Evolutionary conservation across 2,329 filamentous ascomycete species (phyloP).

Genomic region (Pestalotiopsis sp.): DNA sequence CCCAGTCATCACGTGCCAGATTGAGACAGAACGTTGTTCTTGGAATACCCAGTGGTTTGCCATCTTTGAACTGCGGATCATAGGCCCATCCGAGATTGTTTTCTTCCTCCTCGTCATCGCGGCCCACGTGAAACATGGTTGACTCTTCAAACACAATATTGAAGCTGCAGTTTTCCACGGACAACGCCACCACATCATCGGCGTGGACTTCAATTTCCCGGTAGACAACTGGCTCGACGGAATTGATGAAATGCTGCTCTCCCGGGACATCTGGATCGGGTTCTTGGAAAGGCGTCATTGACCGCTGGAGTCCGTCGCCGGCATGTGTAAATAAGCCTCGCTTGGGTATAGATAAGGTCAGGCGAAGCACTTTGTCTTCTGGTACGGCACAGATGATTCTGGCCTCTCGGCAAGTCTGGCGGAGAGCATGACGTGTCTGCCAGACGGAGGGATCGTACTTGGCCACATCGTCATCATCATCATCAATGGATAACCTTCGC

Average conservation of each 20-base stretch:
- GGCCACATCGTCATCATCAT: conserved; percentile 27
- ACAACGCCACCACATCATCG: conserved; percentile 30
- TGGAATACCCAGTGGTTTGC: conserved; percentile 23
- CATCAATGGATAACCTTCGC: conserved; percentile 27
- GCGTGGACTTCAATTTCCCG: conserved; percentile 25
- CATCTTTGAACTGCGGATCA: conserved; percentile 27
- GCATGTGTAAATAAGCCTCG: conserved; percentile 31
- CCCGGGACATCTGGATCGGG: neutral
- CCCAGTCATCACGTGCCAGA: conserved; percentile 18
- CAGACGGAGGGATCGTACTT: conserved; percentile 33
- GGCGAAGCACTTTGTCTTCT: conserved; percentile 16
- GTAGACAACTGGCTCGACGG: conserved; percentile 21
- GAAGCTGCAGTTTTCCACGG: conserved; percentile 36
- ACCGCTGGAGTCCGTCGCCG: conserved; percentile 26
- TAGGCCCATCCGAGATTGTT: conserved; percentile 29
- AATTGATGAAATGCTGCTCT: neutral
- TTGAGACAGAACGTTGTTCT: conserved; percentile 23
- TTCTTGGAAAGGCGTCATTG: conserved; percentile 18
- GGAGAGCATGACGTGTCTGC: conserved; percentile 27
- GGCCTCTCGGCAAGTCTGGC: conserved; percentile 30
- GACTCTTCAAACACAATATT: conserved; percentile 31
- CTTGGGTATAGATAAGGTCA: conserved; percentile 29
- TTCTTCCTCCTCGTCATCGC: conserved; percentile 16
- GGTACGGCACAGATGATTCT: conserved; percentile 25
- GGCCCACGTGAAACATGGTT: conserved; percentile 9